A percentile compares a stretch with the other conserved stretches of the same genome.
Conservation (phyloP, 140 eudicot genomes). For the Flaveria floridana region DNA sequence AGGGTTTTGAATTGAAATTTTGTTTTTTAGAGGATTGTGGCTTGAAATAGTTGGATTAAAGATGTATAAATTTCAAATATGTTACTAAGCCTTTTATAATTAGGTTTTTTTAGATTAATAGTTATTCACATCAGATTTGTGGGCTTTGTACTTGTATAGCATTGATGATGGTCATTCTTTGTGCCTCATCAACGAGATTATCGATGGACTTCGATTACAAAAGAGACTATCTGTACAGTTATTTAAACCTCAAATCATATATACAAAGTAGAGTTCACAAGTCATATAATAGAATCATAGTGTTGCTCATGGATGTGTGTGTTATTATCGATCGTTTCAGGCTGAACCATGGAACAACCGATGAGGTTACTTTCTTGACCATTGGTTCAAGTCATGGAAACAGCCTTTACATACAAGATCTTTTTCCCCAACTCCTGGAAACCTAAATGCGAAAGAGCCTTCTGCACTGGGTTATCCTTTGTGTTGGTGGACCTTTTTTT, state of each 20-base stretch:
- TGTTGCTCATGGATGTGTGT: background rate
- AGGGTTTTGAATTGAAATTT: background rate
- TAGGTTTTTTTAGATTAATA: background rate
- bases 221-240: background rate
- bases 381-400: conserved; percentile 33
- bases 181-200: background rate
- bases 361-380: conserved; percentile 32
- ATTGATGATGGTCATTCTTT: background rate
- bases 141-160: conserved; percentile 4
- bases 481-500: background rate
- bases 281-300: background rate
- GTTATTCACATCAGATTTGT: background rate
- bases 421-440: conserved; percentile 11
- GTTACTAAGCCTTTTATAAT: background rate
- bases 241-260: background rate
- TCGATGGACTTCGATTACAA: background rate
- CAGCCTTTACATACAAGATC: conserved; percentile 7
- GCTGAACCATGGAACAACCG: conserved; percentile 39
- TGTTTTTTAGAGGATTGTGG: background rate
- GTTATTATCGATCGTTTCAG: conserved; percentile 22
- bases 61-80: background rate
- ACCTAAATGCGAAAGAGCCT: conserved; percentile 18
- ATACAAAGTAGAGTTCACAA: conserved; percentile 5
- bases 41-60: background rate
- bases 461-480: conserved; percentile 18